Conservation (phyloP, 2,329 filamentous ascomycete species). For the Fusarium camptoceras region DNA sequence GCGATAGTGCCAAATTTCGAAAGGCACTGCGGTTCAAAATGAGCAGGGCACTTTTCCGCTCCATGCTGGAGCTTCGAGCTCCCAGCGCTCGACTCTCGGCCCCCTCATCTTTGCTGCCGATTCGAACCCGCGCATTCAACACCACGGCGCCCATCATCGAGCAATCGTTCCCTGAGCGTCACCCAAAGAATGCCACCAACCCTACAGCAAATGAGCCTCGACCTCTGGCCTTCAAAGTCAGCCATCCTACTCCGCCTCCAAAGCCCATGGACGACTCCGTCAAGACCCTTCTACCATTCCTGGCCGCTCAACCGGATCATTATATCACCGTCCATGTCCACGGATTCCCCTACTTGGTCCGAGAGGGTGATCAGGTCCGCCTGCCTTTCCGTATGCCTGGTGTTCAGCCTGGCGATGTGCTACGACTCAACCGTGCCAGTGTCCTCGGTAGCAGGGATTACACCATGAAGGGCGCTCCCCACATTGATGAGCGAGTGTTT, state of each 20-base stretch:
- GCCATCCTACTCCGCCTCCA: constrained; percentile 51
- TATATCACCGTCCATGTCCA: constrained; percentile 86
- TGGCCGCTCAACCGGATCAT: constrained; percentile 78
- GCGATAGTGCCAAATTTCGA: constrained; percentile 42
- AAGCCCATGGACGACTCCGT: constrained; percentile 66
- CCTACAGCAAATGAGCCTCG: constrained; percentile 50
- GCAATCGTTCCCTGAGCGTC: constrained; percentile 48
- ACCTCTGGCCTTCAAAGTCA: constrained; percentile 56
- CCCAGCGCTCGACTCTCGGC: constrained; percentile 48
- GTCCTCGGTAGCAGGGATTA: constrained; percentile 88
- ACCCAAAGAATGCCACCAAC: constrained; percentile 55
- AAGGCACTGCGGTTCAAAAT: constrained; percentile 53
- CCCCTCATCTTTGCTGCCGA: constrained; percentile 44
- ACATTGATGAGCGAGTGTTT: constrained; percentile 85
- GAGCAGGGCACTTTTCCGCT: constrained; percentile 72
- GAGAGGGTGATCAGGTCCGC: constrained; percentile 78
- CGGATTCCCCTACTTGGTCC: constrained; percentile 82
- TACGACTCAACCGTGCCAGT: constrained; percentile 88
- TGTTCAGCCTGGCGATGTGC: constrained; percentile 82
- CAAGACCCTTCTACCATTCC: constrained; percentile 73
- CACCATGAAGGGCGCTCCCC: constrained; percentile 85
- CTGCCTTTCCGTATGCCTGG: constrained; percentile 84
- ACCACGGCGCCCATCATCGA: constrained; percentile 62
- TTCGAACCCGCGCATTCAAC: constrained; percentile 47
- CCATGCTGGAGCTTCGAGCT: constrained; percentile 69